Conservation (phyloP, 345 rosid genomes). For the Stellera chamaejasme region DNA sequence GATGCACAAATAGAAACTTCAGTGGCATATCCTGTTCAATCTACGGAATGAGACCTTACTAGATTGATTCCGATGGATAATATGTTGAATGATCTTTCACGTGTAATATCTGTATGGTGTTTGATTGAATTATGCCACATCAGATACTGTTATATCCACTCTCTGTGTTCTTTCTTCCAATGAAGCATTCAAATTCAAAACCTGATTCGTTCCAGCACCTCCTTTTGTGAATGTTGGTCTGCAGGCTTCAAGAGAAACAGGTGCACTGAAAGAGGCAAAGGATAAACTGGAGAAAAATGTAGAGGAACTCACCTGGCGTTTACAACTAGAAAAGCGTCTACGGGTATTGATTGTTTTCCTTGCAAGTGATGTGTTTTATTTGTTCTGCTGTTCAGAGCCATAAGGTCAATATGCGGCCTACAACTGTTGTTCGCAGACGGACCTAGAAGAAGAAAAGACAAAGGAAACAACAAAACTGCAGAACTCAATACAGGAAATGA, state of each 20-base stretch:
- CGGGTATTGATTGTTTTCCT: slow-evolving; percentile 33
- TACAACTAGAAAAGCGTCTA: slow-evolving; percentile 59
- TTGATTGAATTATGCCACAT: too few relatives aligned
- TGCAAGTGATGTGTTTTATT: background rate
- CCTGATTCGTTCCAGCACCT: too few relatives aligned
- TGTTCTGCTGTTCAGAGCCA: slow-evolving; percentile 3
- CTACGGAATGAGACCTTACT: too few relatives aligned
- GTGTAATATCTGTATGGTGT: too few relatives aligned
- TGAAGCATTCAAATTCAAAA: too few relatives aligned
- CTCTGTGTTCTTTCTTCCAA: too few relatives aligned
- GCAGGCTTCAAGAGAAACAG: slow-evolving; percentile 72
- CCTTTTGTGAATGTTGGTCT: slow-evolving; percentile 2
- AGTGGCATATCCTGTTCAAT: too few relatives aligned
- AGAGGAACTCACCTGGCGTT: slow-evolving; percentile 73
- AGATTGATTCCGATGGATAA: too few relatives aligned
- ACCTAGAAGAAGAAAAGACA: slow-evolving; percentile 56
- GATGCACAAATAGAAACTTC: too few relatives aligned
- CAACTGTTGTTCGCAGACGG: slow-evolving; percentile 28
- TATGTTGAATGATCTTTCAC: too few relatives aligned
- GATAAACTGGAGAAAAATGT: slow-evolving; percentile 65
- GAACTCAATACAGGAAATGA: slow-evolving; percentile 42
- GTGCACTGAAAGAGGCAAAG: slow-evolving; percentile 74
- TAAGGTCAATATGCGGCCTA: slow-evolving; percentile 8
- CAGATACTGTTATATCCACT: too few relatives aligned
- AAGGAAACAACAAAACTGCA: slow-evolving; percentile 48